Base-by-base conservation (phyloP, 1,284 basidiomycete genomes). In the Meripilus lineatus region DNA sequence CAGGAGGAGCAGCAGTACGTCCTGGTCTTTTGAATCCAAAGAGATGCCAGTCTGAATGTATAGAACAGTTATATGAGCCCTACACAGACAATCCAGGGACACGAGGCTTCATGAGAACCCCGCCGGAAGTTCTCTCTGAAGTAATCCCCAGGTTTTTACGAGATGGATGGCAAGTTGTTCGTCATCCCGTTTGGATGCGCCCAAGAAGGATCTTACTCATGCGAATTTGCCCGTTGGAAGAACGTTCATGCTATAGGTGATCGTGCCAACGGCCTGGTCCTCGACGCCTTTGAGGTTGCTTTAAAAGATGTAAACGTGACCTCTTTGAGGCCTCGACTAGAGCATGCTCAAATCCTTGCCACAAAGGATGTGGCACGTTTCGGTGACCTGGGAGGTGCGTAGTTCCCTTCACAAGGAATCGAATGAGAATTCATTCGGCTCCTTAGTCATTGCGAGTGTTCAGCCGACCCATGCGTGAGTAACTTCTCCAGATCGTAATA, bases 201-300 rank as follows among this genome's bases (percentile, higher is more conserved):
- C 23, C 18, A 5, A 26, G 38, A 14, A 20, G 13, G 13, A 11
- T 3, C 22, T 32, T 11, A 34, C 22, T 40, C 24, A 39, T 34
- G 28, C 40, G 5, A 22, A 22, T 32, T 15, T 18, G 24, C 33
- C 24, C 28, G 28, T 44, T 15, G 49, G 17, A 50, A 91, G 86
- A 92, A 92, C 56, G 80, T 91, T 8, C 92, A 95, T 64, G 89
- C 89, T 10, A 93, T 96, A 33, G 93, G 93, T 8, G 93, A 96
- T 63, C 78, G 85, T 38, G 92, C 93, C 25, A 95, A 95, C 58
- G 75, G 82, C 22, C 72, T 93, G 32, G 84, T 94, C 10, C 65
- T 96, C 22, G 81, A 93, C 58, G 81, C 82, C 0, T 92, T 93
- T 53, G 88, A 92, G 63, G 69, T 71, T 14, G 76, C 81, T 1